These are phyloP conservation scores for Rubroshorea leprosula DNA, from an alignment of 345 rosid species.

Conservation along the genomic window DNA sequence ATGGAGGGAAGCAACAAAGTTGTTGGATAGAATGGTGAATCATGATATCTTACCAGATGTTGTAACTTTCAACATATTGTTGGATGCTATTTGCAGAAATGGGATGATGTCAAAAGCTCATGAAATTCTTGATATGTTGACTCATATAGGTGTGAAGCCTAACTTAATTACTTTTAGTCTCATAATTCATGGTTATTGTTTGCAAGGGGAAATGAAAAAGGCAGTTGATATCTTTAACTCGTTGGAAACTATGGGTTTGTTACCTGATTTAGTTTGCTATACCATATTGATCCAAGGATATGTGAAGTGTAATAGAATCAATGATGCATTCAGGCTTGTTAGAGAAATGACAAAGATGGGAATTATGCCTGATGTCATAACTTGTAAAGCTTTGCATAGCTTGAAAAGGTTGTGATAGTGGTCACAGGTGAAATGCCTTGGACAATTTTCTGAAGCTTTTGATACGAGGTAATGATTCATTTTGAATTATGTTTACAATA, in stretches of 20 bases:
- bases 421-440: no score
- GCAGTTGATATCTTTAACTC: neutral
- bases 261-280: neutral
- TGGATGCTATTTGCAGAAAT: neutral
- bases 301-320: no score
- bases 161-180: neutral
- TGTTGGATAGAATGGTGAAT: neutral
- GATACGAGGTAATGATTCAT: no score
- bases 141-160: constrained; percentile 4
- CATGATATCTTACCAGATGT: neutral
- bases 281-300: neutral
- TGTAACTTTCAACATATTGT: neutral
- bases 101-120: constrained; percentile 10
- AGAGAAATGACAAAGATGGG: no score
- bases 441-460: no score
- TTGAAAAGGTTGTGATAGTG: no score
- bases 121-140: constrained; percentile 1
- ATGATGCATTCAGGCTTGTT: no score
- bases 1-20: neutral
- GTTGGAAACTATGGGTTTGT: neutral
- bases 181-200: neutral
- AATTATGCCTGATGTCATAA: no score
- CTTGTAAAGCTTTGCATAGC: no score
- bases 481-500: no score
- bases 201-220: neutral